These are phyloP conservation scores for Teratosphaeria zuluensis DNA, from an alignment of 2,329 filamentous ascomycete genomes.

Conservation along the genomic window DNA sequence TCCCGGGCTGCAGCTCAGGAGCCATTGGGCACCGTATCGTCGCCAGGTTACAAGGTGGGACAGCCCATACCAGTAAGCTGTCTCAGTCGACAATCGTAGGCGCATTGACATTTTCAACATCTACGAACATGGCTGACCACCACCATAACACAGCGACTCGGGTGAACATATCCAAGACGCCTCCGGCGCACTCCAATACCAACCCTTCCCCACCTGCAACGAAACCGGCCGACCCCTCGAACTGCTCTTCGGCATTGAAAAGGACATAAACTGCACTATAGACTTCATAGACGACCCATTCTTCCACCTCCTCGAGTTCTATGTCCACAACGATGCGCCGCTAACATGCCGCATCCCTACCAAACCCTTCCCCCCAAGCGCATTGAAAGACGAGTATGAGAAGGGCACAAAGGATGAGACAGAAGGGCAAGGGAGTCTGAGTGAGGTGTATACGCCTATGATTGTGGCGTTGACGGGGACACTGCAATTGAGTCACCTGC, in stretches of 20 bases:
- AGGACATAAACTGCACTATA: conserved; percentile 75
- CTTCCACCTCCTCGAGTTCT: conserved; percentile 90
- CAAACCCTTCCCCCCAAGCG: conserved; percentile 48
- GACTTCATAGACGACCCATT: conserved; percentile 66
- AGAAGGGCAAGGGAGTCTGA: conserved; percentile 30
- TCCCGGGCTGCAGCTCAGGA: conserved; percentile 32
- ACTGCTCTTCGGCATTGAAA: conserved; percentile 74
- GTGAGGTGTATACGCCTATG: conserved; percentile 59
- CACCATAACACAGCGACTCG: conserved; percentile 54
- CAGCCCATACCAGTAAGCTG: conserved; percentile 43
- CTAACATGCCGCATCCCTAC: conserved; percentile 82
- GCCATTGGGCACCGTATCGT: conserved; percentile 24
- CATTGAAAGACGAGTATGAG: conserved; percentile 24
- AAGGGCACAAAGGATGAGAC: conserved; percentile 25
- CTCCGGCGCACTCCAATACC: conserved; percentile 75
- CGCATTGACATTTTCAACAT: background rate
- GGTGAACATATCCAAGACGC: conserved; percentile 80
- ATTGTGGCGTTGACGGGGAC: conserved; percentile 85
- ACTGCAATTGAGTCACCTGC: conserved; percentile 78
- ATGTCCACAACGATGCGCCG: conserved; percentile 92
- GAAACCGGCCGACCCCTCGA: conserved; percentile 76
- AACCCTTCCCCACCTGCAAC: conserved; percentile 82
- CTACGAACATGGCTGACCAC: background rate
- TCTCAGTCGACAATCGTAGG: conserved; percentile 23
- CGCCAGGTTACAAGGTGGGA: conserved; percentile 37